Evolutionary conservation across 805 yeast species (phyloP).

Genomic region (Yarrowia sp.): DNA sequence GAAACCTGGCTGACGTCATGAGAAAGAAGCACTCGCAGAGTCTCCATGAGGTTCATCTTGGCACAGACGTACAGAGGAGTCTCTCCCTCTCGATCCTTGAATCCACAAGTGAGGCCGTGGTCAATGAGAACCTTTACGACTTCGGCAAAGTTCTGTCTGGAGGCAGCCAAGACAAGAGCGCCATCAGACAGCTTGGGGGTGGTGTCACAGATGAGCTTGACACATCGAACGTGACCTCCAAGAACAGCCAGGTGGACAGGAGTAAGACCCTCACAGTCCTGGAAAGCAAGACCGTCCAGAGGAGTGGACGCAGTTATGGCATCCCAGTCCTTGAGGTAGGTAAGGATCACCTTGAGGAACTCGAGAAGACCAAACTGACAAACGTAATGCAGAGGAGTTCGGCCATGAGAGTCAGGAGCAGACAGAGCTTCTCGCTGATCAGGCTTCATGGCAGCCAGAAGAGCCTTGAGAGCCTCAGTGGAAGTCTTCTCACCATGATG

Average conservation of each 20-base stretch:
- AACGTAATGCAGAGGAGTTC: constrained; percentile 91
- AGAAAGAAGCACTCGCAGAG: constrained; percentile 65
- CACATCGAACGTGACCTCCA: constrained; percentile 82
- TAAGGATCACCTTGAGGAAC: constrained; percentile 64
- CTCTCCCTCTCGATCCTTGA: constrained; percentile 69
- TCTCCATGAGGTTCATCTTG: constrained; percentile 61
- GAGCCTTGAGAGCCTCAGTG: constrained; percentile 7
- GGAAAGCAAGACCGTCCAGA: constrained; percentile 44
- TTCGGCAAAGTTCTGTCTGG: constrained; percentile 49
- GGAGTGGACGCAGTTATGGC: constrained; percentile 42
- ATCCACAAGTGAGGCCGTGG: constrained; percentile 68
- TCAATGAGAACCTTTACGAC: constrained; percentile 62
- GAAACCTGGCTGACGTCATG: constrained; percentile 73
- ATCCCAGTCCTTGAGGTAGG: constrained; percentile 64
- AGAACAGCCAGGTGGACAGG: constrained; percentile 85
- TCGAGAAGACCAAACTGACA: constrained; percentile 82
- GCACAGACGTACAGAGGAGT: constrained; percentile 85
- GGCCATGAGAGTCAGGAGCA: constrained; percentile 73
- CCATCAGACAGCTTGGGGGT: constrained; percentile 46
- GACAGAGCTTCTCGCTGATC: constrained; percentile 51
- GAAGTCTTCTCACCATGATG: constrained; percentile 25
- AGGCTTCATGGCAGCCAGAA: constrained; percentile 6
- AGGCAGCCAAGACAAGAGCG: constrained; percentile 4
- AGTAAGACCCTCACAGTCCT: constrained; percentile 74
- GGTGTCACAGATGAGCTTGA: constrained; percentile 61